A percentile compares a stretch with the other conserved stretches of the same genome.
phyloP scores from a whole-genome alignment of 176 grass and related monocot species.

The Oropetium thomaeum region DNA sequence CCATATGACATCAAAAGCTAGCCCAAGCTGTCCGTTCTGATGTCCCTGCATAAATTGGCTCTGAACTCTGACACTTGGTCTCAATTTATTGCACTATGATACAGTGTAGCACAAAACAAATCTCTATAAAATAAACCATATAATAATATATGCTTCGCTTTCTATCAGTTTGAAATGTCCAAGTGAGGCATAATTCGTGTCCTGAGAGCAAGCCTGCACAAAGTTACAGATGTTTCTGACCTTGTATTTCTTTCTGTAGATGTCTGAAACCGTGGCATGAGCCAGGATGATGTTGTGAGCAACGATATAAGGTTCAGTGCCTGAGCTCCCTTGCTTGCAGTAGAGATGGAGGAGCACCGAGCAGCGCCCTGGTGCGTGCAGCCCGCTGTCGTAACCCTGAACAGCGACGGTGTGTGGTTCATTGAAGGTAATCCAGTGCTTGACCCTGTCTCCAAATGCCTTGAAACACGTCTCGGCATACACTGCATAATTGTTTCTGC shows the following conservation, averaged over 20 bases:
- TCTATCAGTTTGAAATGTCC: background rate
- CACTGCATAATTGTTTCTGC: conserved; percentile 60
- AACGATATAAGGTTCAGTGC: conserved; percentile 78
- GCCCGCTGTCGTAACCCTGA: conserved; percentile 85
- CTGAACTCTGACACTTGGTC: background rate
- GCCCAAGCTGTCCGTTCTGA: conserved; percentile 61
- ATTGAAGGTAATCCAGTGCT: conserved; percentile 88
- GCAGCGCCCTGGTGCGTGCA: conserved; percentile 80
- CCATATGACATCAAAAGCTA: conserved; percentile 94
- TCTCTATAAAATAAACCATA: too few species aligned
- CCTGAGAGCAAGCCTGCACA: background rate
- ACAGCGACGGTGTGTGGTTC: conserved; percentile 87
- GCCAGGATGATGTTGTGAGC: conserved; percentile 78
- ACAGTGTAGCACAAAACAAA: background rate
- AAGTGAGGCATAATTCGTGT: background rate
- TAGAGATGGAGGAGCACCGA: conserved; percentile 74
- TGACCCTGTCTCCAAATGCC: conserved; percentile 83
- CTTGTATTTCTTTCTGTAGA: conserved; percentile 71
- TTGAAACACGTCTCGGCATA: conserved; percentile 78
- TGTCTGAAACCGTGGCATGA: conserved; percentile 49
- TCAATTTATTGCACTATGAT: background rate
- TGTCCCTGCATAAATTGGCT: conserved; percentile 31
- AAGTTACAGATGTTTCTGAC: conserved; percentile 15
- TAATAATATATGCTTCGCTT: background rate
- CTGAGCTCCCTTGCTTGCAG: conserved; percentile 66